Percentiles rank a stretch among this genome's conserved stretches.
Conservation (phyloP, 805 yeast species). For the Naumovozyma dairenensis region DNA sequence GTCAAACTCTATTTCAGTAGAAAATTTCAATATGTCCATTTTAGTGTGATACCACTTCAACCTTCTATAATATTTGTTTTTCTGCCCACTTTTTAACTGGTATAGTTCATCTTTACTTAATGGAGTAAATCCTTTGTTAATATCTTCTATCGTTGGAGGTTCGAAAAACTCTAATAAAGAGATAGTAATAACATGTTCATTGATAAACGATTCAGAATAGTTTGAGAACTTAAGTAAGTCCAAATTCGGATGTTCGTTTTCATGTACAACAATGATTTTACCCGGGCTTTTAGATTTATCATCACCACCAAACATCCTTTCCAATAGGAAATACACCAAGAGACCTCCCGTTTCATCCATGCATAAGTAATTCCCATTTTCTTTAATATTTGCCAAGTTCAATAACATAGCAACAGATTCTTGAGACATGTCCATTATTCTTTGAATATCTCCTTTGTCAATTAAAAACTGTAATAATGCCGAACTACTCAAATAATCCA, state of each 20-base stretch:
- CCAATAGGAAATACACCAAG: constrained; percentile 75
- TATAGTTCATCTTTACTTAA: constrained; percentile 42
- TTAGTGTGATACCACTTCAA: constrained; percentile 36
- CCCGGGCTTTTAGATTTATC: constrained; percentile 34
- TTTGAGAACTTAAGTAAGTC: constrained; percentile 61
- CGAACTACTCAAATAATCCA: constrained; percentile 64
- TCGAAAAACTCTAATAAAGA: constrained; percentile 74
- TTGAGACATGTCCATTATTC: constrained; percentile 71
- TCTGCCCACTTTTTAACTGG: constrained; percentile 48
- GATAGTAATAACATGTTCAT: constrained; percentile 53
- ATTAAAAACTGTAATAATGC: constrained; percentile 62
- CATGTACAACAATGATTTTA: constrained; percentile 67
- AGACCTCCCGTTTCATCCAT: constrained; percentile 94
- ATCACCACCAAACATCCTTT: constrained; percentile 64
- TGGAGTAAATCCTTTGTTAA: constrained; percentile 33
- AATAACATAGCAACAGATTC: constrained; percentile 74
- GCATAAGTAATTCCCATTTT: constrained; percentile 82
- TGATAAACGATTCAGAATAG: constrained; percentile 42
- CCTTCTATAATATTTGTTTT: constrained; percentile 59
- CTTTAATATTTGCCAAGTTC: constrained; percentile 70
- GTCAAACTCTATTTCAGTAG: constrained; percentile 52
- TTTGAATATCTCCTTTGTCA: constrained; percentile 62
- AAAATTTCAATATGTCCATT: constrained; percentile 39
- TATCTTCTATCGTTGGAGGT: constrained; percentile 46
- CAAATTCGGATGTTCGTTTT: constrained; percentile 84